Conservation (phyloP, 2,329 filamentous ascomycete genomes). For the Ramularia collo-cygni region DNA sequence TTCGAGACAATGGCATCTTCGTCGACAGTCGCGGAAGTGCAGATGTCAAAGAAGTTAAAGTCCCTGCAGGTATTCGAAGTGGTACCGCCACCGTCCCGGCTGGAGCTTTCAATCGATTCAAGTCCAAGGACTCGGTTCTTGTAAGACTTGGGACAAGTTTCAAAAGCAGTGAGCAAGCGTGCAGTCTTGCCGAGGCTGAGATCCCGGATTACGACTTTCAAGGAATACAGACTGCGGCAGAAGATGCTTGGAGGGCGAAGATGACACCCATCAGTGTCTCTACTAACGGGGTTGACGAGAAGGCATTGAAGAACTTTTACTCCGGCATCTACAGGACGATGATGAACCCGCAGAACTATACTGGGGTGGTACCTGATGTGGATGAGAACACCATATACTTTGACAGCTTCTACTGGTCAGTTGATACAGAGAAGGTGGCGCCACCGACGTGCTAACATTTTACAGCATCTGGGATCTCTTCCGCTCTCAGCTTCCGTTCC, state of each 20-base stretch:
- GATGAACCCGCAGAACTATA: constrained; percentile 42
- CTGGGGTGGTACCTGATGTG: constrained; percentile 36
- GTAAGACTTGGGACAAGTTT: constrained; percentile 61
- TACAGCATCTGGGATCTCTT: constrained; percentile 60
- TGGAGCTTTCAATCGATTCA: constrained; percentile 39
- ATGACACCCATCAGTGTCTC: constrained; percentile 34
- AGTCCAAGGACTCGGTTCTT: constrained; percentile 36
- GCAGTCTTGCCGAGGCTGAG: constrained; percentile 50
- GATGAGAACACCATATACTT: constrained; percentile 17
- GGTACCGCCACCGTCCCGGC: constrained; percentile 35
- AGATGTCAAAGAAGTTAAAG: constrained; percentile 33
- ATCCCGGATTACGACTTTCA: constrained; percentile 59
- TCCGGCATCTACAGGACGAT: constrained; percentile 42
- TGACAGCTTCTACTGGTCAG: constrained; percentile 24
- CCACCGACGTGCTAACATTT: not conserved
- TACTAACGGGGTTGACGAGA: constrained; percentile 29
- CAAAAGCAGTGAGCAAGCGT: constrained; percentile 55
- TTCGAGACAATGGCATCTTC: constrained; percentile 44
- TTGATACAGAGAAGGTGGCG: too few species aligned
- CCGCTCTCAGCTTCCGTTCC: constrained; percentile 57
- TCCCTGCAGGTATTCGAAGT: constrained; percentile 23
- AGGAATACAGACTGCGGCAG: constrained; percentile 36
- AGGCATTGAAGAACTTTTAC: constrained; percentile 40
- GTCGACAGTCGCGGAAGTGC: constrained; percentile 46
- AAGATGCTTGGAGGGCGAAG: constrained; percentile 35